Evolutionary conservation across 768 basidiomycete species (phyloP).

Genomic region (Panellus pusillus): DNA sequence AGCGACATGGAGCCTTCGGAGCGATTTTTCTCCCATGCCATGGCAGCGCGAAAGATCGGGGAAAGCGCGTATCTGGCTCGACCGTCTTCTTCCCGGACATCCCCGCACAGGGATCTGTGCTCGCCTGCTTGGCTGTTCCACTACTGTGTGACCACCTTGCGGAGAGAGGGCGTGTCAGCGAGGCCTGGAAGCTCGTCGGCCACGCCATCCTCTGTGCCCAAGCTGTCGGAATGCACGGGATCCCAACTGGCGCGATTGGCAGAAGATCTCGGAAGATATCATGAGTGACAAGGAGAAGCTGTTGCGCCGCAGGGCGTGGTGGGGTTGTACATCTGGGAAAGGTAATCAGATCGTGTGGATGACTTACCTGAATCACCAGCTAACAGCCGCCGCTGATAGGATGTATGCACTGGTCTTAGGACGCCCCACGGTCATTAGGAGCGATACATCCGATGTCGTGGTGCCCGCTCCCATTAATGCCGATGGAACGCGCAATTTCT

Average conservation of each 20-base stretch:
- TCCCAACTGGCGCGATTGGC: constrained; percentile 41
- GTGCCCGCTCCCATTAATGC: constrained; percentile 30
- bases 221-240: constrained; percentile 46
- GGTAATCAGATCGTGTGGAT: constrained; percentile 28
- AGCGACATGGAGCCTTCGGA: constrained; percentile 19
- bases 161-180: constrained; percentile 48
- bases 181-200: constrained; percentile 49
- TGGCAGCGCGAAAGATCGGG: constrained; percentile 45
- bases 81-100: constrained; percentile 34
- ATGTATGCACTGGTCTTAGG: constrained; percentile 46
- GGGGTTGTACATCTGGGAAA: constrained; percentile 44
- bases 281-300: constrained; percentile 37
- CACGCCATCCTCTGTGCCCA: constrained; percentile 39
- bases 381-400: constrained; percentile 26
- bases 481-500: constrained; percentile 35
- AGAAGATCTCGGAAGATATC: constrained; percentile 34
- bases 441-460: constrained; percentile 38
- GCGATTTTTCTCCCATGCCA: constrained; percentile 41
- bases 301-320: constrained; percentile 44
- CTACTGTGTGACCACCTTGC: constrained; percentile 47
- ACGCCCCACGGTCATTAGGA: constrained; percentile 43
- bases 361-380: constrained; percentile 1
- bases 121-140: constrained; percentile 47
- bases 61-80: constrained; percentile 44
- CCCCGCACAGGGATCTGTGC: constrained; percentile 47